These are phyloP conservation scores for Kluyveromyces lactis DNA, from an alignment of 805 yeast species.

Conservation along the genomic window DNA sequence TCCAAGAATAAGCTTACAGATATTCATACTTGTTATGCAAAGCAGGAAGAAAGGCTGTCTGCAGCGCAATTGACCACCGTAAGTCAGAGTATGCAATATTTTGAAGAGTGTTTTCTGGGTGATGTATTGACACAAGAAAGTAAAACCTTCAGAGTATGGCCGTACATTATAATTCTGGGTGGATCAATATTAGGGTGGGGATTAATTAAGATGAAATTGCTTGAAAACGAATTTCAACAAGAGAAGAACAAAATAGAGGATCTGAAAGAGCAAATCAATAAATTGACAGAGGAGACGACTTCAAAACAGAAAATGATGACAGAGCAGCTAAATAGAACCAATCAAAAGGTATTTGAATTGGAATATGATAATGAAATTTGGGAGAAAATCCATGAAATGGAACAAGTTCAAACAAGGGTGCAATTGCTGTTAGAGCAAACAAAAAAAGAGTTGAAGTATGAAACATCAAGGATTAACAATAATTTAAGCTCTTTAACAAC, in stretches of 20 bases:
- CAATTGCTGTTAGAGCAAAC: conserved; percentile 1
- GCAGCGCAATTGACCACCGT: not conserved
- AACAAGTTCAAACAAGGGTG: not conserved
- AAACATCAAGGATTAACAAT: not conserved
- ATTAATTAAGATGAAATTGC: too few relatives aligned
- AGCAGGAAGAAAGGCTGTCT: not conserved
- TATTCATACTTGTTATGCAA: not conserved
- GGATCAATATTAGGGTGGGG: too few relatives aligned
- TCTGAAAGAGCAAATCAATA: too few relatives aligned
- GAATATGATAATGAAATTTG: conserved; percentile 2
- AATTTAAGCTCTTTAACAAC: conserved; percentile 6
- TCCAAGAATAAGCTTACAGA: not conserved
- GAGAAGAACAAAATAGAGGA: too few relatives aligned
- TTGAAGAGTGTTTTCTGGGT: not conserved
- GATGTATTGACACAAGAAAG: too few relatives aligned
- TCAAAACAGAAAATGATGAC: not conserved
- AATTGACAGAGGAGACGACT: not conserved
- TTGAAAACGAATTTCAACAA: too few relatives aligned
- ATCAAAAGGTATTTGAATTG: not conserved
- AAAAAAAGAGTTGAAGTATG: not conserved
- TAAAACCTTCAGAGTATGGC: too few relatives aligned
- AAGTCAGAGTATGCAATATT: not conserved
- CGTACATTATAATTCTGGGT: too few relatives aligned
- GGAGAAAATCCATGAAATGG: conserved; percentile 1
- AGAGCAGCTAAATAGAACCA: not conserved